phyloP scores from a whole-genome alignment of 495 filamentous ascomycete genomes.

The Hypoxylon fuscum region DNA sequence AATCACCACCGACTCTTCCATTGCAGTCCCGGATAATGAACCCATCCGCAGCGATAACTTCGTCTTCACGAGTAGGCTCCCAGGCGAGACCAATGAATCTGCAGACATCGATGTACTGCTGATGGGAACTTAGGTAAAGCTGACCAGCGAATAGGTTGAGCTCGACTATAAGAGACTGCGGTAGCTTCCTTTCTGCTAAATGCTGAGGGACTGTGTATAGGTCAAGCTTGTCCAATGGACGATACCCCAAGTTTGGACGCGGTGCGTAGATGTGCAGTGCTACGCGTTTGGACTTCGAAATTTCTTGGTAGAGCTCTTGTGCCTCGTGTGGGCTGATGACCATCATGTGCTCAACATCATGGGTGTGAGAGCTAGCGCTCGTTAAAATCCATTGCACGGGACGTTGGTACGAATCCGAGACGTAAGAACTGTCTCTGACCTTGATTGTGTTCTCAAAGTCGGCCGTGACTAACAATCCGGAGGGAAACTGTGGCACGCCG shows the following conservation, averaged over 20 bases:
- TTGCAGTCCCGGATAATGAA: conserved; percentile 46
- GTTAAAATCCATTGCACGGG: conserved; percentile 69
- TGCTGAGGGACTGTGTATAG: conserved; percentile 48
- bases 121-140: conserved; percentile 45
- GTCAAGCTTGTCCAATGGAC: conserved; percentile 57
- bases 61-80: conserved; percentile 37
- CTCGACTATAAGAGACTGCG: conserved; percentile 48
- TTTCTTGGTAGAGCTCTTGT: conserved; percentile 54
- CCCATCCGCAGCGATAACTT: conserved; percentile 54
- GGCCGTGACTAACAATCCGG: conserved; percentile 58
- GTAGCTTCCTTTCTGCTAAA: conserved; percentile 15
- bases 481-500: conserved; percentile 49
- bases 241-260: conserved; percentile 54
- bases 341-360: conserved; percentile 47
- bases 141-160: conserved; percentile 52
- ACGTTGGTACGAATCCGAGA: conserved; percentile 63
- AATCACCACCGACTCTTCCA: conserved; percentile 30
- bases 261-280: conserved; percentile 68
- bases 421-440: neutral
- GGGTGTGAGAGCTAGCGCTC: conserved; percentile 8
- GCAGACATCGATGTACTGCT: conserved; percentile 64
- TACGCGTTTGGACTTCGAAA: conserved; percentile 47
- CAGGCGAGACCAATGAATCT: conserved; percentile 59
- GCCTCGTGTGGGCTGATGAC: conserved; percentile 73
- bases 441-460: conserved; percentile 66